Evolutionary conservation across 2,329 filamentous ascomycete genomes (phyloP), one percentile per base, ranked within the genome.

Genomic region (Aspergillus viridinutans): DNA sequence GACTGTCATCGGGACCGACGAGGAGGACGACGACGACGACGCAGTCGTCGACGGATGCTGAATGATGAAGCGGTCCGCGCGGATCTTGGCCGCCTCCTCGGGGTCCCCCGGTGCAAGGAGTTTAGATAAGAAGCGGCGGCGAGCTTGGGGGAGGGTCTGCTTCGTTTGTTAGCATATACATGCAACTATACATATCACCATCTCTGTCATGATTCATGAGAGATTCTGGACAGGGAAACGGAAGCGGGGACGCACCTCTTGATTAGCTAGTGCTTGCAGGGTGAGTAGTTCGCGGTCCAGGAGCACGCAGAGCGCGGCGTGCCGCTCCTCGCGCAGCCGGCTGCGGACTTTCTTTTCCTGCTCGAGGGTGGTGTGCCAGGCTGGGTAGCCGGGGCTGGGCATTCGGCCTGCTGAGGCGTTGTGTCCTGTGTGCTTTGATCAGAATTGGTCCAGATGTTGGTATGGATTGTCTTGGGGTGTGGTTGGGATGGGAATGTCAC

Each of bases 261-360:
- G 66, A 21, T 70, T 72, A 17, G 69, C 71, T 7, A 76, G 54
- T 0, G 75, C 74, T 57, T 78, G 75, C 3, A 73, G 68, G 8
- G 74, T 71, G 2, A 78, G 61, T 3, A 78, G 52, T 55, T 77
- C 74, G n/a, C 65, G 62, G 55, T 77, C 72, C 48, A 66, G 66
- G 5, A 77, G 58, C 8, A 77, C 68, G n/a, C 67, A 69, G 14
- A 76, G 65, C 1, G 73, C 70, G 3, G 72, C 72, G 43, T 75
- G 70, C 32, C 72, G 67, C 43, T 72, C 70, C 50, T 75, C 73
- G 35, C 71, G 68, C 21, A 64, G 60, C 10, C 55, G 64, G 21
- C 58, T 67, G 56, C 61, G 65, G 53, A 60, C 58, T 49, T 58
- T 69, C 52, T 58, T 63, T 32, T 64, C 62, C 47, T 63, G 62